phyloP scores from a whole-genome alignment of 768 basidiomycete species.

The Tricholoma hemisulphureum region DNA sequence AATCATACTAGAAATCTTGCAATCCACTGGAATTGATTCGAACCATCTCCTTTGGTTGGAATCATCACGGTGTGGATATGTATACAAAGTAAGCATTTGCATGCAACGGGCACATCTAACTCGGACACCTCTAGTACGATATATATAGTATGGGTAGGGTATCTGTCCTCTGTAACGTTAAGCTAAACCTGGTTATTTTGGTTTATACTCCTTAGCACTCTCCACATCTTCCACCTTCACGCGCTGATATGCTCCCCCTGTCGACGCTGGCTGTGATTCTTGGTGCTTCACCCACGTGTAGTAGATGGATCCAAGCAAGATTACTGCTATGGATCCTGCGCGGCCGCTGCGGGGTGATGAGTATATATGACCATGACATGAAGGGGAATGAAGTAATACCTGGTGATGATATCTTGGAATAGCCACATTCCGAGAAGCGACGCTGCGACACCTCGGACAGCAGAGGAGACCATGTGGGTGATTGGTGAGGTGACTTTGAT shows the following conservation, averaged over 20 bases:
- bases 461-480: slow-evolving; percentile 96
- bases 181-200: too few species aligned
- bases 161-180: background rate
- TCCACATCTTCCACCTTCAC: slow-evolving; percentile 67
- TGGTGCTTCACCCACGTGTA: slow-evolving; percentile 88
- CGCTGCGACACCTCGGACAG: slow-evolving; percentile 92
- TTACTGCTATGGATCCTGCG: slow-evolving; percentile 74
- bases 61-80: background rate
- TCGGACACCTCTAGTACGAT: background rate
- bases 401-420: slow-evolving; percentile 78
- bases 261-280: slow-evolving; percentile 47
- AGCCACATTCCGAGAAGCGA: slow-evolving; percentile 79
- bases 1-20: background rate
- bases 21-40: background rate
- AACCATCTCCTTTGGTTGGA: background rate
- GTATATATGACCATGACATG: background rate
- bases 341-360: slow-evolving; percentile 59
- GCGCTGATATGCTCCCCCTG: slow-evolving; percentile 51
- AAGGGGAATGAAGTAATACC: slow-evolving; percentile 36
- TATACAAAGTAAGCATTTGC: background rate
- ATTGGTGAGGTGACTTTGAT: slow-evolving; percentile 98
- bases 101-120: background rate
- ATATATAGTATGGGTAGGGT: background rate
- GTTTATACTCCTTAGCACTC: slow-evolving; percentile 36
- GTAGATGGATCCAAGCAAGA: slow-evolving; percentile 77